Evolutionary conservation across 148 eudicot genomes (phyloP).

Genomic region (Pharnaceum exiguum): DNA sequence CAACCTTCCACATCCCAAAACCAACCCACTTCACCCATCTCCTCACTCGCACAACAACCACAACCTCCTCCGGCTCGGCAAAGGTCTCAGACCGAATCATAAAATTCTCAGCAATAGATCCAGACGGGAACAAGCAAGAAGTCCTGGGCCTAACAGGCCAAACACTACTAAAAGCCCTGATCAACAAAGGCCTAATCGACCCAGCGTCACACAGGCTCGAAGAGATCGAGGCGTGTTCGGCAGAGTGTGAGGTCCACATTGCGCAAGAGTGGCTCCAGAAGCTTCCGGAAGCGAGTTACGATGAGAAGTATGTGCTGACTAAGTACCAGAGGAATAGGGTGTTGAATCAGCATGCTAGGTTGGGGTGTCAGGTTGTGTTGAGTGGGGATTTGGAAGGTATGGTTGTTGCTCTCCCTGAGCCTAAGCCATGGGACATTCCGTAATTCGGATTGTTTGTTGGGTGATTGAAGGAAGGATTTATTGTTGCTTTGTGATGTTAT

Average conservation of each 20-base stretch:
- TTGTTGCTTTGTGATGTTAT: not conserved
- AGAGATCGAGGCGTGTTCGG: constrained; percentile 94
- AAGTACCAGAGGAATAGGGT: constrained; percentile 54
- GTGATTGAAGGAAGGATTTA: not conserved
- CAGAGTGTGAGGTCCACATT: constrained; percentile 96
- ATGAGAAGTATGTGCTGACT: constrained; percentile 73
- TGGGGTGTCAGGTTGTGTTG: constrained; percentile 89
- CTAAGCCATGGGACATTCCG: constrained; percentile 88
- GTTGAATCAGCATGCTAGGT: constrained; percentile 75
- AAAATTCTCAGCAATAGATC: constrained; percentile 71
- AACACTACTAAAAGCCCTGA: constrained; percentile 64
- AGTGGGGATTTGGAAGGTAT: constrained; percentile 75
- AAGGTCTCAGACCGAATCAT: constrained; percentile 92
- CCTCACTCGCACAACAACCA: constrained; percentile 39
- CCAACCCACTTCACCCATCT: constrained; percentile 38
- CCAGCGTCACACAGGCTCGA: constrained; percentile 89
- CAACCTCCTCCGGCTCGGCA: constrained; percentile 27
- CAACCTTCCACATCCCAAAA: constrained; percentile 19
- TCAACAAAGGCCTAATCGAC: constrained; percentile 70
- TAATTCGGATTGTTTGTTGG: constrained; percentile 23
- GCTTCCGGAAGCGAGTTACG: constrained; percentile 62
- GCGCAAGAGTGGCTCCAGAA: constrained; percentile 92
- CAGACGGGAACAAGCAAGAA: constrained; percentile 62
- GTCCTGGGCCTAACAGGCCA: constrained; percentile 80
- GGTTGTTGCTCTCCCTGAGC: constrained; percentile 98